Evolutionary conservation across 768 basidiomycete genomes (phyloP).

Genomic region (Boletus huronensis): DNA sequence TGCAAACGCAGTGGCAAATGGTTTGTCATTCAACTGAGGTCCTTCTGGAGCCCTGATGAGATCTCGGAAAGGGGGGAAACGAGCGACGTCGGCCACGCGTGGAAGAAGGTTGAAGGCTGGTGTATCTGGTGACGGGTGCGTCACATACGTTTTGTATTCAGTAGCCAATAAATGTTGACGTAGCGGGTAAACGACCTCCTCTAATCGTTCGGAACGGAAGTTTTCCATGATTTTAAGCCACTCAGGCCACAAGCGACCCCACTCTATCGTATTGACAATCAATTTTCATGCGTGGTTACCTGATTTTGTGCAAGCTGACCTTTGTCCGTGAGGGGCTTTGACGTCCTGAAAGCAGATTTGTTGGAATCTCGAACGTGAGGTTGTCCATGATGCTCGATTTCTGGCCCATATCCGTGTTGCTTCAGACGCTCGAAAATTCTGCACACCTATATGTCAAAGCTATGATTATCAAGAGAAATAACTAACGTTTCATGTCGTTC

Average conservation of each 20-base stretch:
- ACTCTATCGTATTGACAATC: not conserved
- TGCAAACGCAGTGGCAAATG: constrained; percentile 6
- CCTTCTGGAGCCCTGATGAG: not conserved
- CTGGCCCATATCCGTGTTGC: not conserved
- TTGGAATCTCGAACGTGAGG: not conserved
- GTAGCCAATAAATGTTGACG: not conserved
- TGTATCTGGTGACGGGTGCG: not conserved
- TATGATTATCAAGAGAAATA: not conserved
- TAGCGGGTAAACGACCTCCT: not conserved
- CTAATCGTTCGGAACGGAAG: not conserved
- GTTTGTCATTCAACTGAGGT: not conserved
- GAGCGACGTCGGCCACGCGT: not conserved
- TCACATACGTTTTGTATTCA: not conserved
- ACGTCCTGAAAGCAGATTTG: not conserved
- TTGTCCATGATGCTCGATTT: not conserved
- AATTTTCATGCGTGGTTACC: not conserved
- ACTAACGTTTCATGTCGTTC: not conserved
- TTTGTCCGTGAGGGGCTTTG: not conserved
- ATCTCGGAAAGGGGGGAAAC: not conserved
- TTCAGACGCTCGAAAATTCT: not conserved
- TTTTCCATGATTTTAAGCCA: not conserved
- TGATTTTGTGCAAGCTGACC: not conserved
- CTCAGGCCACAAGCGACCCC: not conserved
- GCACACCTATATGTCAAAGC: not conserved
- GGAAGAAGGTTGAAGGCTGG: not conserved